Conservation (phyloP, 768 basidiomycete species). For the Hericium alpestre region DNA sequence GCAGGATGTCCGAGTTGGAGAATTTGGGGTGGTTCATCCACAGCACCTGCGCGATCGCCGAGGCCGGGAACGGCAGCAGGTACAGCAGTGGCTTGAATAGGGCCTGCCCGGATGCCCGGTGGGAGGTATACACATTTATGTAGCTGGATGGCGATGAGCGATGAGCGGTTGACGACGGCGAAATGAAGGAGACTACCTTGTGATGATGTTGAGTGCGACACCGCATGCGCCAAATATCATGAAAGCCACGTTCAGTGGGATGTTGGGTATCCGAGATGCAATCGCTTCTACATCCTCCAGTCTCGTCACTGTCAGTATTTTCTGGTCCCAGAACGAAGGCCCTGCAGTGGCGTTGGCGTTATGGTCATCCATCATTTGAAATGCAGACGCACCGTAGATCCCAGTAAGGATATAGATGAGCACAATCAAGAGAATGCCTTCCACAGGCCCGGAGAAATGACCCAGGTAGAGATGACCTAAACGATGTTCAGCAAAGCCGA, state of each 20-base stretch:
- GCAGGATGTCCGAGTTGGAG: slow-evolving; percentile 55
- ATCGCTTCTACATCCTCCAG: slow-evolving; percentile 42
- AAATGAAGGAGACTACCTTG: slow-evolving; percentile 33
- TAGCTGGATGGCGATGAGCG: slow-evolving; percentile 39
- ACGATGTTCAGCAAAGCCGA: background rate
- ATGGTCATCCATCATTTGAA: background rate
- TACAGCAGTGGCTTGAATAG: slow-evolving; percentile 50
- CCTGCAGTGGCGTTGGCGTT: slow-evolving; percentile 31
- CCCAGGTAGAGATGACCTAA: slow-evolving; percentile 82
- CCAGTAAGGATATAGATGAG: slow-evolving; percentile 71
- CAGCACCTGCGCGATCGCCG: slow-evolving; percentile 58
- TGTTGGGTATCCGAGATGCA: slow-evolving; percentile 42
- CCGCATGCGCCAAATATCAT: slow-evolving; percentile 69
- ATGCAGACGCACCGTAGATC: slow-evolving; percentile 42
- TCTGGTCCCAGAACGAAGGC: slow-evolving; percentile 71
- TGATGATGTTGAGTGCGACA: slow-evolving; percentile 70
- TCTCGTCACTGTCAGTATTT: slow-evolving; percentile 46
- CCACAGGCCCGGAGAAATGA: slow-evolving; percentile 90
- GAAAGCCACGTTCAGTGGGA: slow-evolving; percentile 78
- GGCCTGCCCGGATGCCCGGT: slow-evolving; percentile 30
- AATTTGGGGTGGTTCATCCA: slow-evolving; percentile 72
- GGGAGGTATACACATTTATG: slow-evolving; percentile 65
- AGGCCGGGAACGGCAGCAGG: slow-evolving; percentile 70
- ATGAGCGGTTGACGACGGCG: background rate
- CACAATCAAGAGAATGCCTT: slow-evolving; percentile 85